Evolutionary conservation across 2,329 filamentous ascomycete genomes (phyloP), one percentile per base, ranked within the genome.

Genomic region (Xylariales sp.): DNA sequence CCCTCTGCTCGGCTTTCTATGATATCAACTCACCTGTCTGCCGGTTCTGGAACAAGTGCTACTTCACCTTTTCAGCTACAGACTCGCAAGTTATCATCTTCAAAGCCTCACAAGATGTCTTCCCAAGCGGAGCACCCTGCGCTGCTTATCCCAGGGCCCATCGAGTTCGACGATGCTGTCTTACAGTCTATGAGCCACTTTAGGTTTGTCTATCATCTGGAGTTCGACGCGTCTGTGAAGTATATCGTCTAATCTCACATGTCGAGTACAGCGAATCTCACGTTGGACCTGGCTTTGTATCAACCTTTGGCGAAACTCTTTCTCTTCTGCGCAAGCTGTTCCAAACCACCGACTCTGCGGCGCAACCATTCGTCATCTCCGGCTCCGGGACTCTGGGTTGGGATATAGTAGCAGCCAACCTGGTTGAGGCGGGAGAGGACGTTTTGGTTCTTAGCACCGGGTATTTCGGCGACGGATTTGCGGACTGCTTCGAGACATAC

Each of bases 161-260:
- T 97, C 65, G 91, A 97, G 71, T 96, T 96, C 61, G 91, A 96
- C 64, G 91, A 97, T 91, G 89, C 83, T 35, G 91, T 97, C 46
- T 80, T 96, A 39, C 80, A 90, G 65, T 88, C 89, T 47, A 96
- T 96, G 91, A 84, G 86, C 72, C 89, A 95, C 69, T 95, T 85
- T 71, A 91, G 86, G 86, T 88, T 38, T 34, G 68, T 32, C 12
- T 42, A 43, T 52, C 55, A 19, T 20, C 31, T 24, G 29, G 16
- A 24, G 22, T 18, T 18, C 7, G 6, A 34, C 15, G 22, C 24
- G 20, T 24, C 16, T 24, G n/a, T n/a, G n/a, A n/a, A n/a, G n/a
- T n/a, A n/a, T n/a, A n/a, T 20, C 39, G 11, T 31, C 12, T 38
- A 34, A 33, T 43, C 29, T 49, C 28, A 53, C 49, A 37, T 40